Evolutionary conservation across 108 stramenopile genomes (phyloP), one percentile per base, ranked within the genome.

Genomic region (Asterionellopsis glacialis): DNA sequence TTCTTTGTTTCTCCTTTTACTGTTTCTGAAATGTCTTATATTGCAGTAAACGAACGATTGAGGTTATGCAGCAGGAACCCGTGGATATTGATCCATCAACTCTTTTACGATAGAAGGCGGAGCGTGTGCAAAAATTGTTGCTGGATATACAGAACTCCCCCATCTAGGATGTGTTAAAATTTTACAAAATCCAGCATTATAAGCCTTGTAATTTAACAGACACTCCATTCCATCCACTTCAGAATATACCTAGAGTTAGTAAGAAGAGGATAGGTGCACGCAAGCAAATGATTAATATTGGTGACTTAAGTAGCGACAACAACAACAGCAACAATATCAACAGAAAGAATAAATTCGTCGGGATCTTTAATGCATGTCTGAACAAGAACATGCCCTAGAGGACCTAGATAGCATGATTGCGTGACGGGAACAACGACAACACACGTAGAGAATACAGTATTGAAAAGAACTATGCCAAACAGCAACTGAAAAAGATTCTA

Each of bases 131-230:
- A 98, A 95, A 16, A 97, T 92, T 7, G 96, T 93, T 5, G 98
- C 98, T 25, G 98, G 98, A 68, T 98, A 98, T 9, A 96, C 95
- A 27, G 92, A 76, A 51, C 85, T 84, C 61, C 95, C 95, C 96
- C 96, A 98, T 53, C 65, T 68, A 2, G 95, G 95, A 80, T 98
- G 98, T n/a, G 85, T 76, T 58, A 98, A 63, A 49, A 98, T 88
- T 65, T 97, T 96, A 67, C 98, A 98, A 68, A 88, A 94, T 14
- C 96, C 98, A 4, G 95, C 98, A 72, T 93, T 95, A 74, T 95
- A 86, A 2, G 93, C 79, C 68, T 77, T 81, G 74, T 85, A 90
- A 61, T 88, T 85, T 54, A 98, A 68, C 50, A 97, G 68, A 28
- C 80, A 81, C 74, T 94, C 90, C 87, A 93, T 91, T 19, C 93